A percentile compares a stretch with the other conserved stretches of the same genome.
Conservation (phyloP, 768 basidiomycete genomes). For the Psilocybe cyanescens region DNA sequence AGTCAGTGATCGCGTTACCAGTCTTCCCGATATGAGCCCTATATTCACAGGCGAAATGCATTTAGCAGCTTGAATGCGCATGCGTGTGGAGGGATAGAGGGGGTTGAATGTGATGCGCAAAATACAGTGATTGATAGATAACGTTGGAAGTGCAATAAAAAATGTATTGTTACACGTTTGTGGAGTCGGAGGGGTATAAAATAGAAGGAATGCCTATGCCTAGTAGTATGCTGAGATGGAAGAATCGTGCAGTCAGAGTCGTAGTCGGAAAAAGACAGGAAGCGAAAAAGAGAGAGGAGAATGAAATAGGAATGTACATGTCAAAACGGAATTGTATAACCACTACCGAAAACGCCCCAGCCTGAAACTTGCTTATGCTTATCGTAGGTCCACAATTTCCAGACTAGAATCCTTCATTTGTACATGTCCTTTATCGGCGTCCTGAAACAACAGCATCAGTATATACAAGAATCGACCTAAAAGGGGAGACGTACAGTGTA, state of each 20-base stretch:
- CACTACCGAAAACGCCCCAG: neutral
- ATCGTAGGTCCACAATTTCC: constrained; percentile 86
- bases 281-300: neutral
- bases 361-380: constrained; percentile 5
- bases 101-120: neutral
- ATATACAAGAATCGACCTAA: neutral
- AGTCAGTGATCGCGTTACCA: neutral
- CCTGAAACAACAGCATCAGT: constrained; percentile 42
- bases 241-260: neutral
- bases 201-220: neutral
- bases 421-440: constrained; percentile 86
- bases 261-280: neutral
- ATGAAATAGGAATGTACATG: neutral
- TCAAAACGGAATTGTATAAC: neutral
- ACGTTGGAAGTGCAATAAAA: constrained; percentile 3
- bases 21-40: neutral
- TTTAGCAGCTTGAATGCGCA: neutral
- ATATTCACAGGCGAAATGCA: neutral
- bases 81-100: neutral
- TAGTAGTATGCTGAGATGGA: neutral
- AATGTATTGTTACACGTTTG: constrained; percentile 9
- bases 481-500: constrained; percentile 69
- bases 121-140: constrained; percentile 13
- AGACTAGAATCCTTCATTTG: constrained; percentile 72
- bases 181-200: neutral